Evolutionary conservation across 2,329 filamentous ascomycete genomes (phyloP), one percentile per base, ranked within the genome.

Genomic region (Microdochium nivale): DNA sequence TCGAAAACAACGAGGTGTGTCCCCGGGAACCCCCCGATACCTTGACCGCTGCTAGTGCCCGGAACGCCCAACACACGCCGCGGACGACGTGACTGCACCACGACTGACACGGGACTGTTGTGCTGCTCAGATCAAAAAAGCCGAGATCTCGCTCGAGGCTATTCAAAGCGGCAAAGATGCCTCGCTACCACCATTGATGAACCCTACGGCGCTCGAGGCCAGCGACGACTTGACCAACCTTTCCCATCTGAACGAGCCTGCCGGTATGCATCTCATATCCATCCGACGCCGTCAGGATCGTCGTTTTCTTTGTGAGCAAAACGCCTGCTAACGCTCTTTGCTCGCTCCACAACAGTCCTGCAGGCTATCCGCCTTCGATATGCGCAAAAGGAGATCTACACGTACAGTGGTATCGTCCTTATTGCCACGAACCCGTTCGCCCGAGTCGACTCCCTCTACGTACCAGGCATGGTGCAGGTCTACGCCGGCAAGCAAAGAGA

Each of bases 351-450:
- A 54, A 61, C 69, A 95, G 95, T 99, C 55, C 76, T 99, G 58
- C 94, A 99, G 78, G 94, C 94, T 52, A 99, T 99, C 70, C 90
- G 91, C 67, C 81, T 99, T 66, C 89, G 94, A 69, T 99, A 99
- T 74, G 80, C 88, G 57, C 94, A 99, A 70, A 97, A 97, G 73
- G 94, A 99, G 70, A 99, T 99, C 64, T 99, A 99, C 78, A 99
- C 94, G 65, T 99, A 99, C 76, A 96, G 90, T 68, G 94, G 94
- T 67, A 97, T 99, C 65, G 94, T 99, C 58, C 79, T 99, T 61
- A 99, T 99, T 74, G 94, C 94, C 56, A 95, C 94, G 57, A 99
- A 99, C 73, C 94, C 94, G 23, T 99, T 99, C 65, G 94, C 95
- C 51, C 83, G 94, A 58, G 91, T 99, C 59, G 94, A 99, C 69